Percentiles rank a stretch among this genome's conserved stretches.
These are phyloP conservation scores for Elsinoe perseae DNA, from an alignment of 2,329 filamentous ascomycete species.

Conservation along the genomic window DNA sequence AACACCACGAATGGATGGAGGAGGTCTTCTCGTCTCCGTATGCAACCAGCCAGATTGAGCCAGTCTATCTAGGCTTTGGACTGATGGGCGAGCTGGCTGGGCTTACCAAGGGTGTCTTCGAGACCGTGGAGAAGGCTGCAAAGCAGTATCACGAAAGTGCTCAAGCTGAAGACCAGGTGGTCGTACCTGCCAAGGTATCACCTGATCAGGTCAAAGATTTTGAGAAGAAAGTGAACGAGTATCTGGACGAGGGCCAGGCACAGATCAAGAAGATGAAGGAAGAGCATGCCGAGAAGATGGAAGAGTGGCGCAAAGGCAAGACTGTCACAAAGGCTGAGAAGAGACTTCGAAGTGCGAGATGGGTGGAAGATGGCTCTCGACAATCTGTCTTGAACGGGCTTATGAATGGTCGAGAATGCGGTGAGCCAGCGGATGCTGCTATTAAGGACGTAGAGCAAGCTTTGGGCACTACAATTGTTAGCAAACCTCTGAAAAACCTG, in stretches of 20 bases:
- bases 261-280: constrained; percentile 81
- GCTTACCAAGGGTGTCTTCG: constrained; percentile 78
- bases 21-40: constrained; percentile 91
- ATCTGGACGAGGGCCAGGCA: constrained; percentile 62
- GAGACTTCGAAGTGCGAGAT: constrained; percentile 59
- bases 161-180: constrained; percentile 55
- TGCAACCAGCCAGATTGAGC: constrained; percentile 72
- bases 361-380: constrained; percentile 47
- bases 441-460: constrained; percentile 64
- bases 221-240: constrained; percentile 64
- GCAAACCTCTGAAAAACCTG: constrained; percentile 25
- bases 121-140: constrained; percentile 53
- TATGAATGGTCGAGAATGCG: constrained; percentile 29
- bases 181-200: constrained; percentile 46
- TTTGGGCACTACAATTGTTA: constrained; percentile 56
- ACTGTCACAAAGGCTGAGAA: constrained; percentile 66
- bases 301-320: constrained; percentile 63
- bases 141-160: constrained; percentile 76
- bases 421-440: constrained; percentile 61
- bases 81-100: constrained; percentile 66
- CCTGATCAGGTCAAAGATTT: constrained; percentile 76
- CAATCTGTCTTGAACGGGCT: constrained; percentile 52
- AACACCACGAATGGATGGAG: constrained; percentile 99
- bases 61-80: constrained; percentile 79
- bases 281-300: constrained; percentile 68